Conservation (phyloP, 805 yeast species). For the Candida odintsovae region DNA sequence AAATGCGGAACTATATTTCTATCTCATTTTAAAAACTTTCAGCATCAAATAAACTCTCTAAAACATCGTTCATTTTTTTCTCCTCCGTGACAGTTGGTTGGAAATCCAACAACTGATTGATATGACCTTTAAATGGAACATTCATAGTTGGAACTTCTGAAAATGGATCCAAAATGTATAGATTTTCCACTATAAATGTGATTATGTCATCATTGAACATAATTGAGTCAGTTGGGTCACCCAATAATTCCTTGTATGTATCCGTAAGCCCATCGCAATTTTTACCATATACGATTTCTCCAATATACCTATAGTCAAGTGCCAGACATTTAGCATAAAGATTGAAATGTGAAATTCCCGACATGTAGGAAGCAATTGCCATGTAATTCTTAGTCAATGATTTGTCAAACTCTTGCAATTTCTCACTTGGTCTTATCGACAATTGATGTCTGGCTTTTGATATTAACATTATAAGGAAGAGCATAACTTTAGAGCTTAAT, state of each 20-base stretch:
- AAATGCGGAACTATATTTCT: too few relatives aligned
- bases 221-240: not conserved
- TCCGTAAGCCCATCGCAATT: not conserved
- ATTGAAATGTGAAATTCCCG: not conserved
- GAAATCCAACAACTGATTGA: not conserved
- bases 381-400: not conserved
- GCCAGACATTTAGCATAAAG: not conserved
- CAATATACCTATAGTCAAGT: not conserved
- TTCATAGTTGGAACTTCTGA: not conserved
- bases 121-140: not conserved
- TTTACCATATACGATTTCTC: not conserved
- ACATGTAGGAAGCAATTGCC: not conserved
- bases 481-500: not conserved
- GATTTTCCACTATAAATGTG: not conserved
- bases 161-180: not conserved
- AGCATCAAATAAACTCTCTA: not conserved
- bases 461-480: not conserved
- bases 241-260: not conserved
- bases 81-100: not conserved
- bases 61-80: not conserved
- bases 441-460: not conserved
- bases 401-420: not conserved
- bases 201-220: not conserved
- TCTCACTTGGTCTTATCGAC: not conserved
- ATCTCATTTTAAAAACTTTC: not conserved